Conservation (phyloP, 257 asterid species). For the Salvia splendens region DNA sequence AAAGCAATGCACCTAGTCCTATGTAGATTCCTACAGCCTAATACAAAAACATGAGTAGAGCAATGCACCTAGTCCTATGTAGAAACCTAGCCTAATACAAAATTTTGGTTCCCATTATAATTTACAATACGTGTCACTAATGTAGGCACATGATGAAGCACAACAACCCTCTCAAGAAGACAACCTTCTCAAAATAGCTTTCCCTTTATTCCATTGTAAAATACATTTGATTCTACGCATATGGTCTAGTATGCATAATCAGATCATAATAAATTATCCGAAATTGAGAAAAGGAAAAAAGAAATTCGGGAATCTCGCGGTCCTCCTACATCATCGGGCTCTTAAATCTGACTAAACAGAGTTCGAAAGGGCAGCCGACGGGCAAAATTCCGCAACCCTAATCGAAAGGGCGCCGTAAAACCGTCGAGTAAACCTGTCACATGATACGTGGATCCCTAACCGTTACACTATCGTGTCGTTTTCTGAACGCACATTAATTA, state of each 20-base stretch:
- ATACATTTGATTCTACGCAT: slow-evolving; percentile 16
- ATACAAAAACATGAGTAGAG: background rate
- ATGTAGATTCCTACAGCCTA: background rate
- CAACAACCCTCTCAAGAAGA: background rate
- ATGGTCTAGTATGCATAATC: slow-evolving; percentile 8
- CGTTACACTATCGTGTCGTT: too few relatives aligned
- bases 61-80: slow-evolving; percentile 27
- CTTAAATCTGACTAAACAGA: background rate
- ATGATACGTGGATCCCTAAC: slow-evolving; percentile 4
- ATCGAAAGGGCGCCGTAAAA: slow-evolving; percentile 2
- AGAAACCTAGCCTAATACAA: background rate
- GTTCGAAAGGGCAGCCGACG: background rate
- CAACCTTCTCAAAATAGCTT: background rate
- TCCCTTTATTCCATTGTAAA: background rate
- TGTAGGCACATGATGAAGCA: slow-evolving; percentile 19
- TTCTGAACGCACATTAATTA: too few relatives aligned
- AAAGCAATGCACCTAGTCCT: slow-evolving; percentile 27
- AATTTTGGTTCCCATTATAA: background rate
- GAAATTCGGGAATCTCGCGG: too few relatives aligned
- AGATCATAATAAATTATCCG: background rate
- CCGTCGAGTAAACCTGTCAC: slow-evolving; percentile 14
- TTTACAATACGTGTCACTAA: slow-evolving; percentile 1
- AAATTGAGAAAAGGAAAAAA: background rate
- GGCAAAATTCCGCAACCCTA: background rate
- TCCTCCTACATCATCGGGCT: background rate